Evolutionary conservation across 2,329 filamentous ascomycete genomes (phyloP).

Genomic region (Amylocarpus encephaloides): DNA sequence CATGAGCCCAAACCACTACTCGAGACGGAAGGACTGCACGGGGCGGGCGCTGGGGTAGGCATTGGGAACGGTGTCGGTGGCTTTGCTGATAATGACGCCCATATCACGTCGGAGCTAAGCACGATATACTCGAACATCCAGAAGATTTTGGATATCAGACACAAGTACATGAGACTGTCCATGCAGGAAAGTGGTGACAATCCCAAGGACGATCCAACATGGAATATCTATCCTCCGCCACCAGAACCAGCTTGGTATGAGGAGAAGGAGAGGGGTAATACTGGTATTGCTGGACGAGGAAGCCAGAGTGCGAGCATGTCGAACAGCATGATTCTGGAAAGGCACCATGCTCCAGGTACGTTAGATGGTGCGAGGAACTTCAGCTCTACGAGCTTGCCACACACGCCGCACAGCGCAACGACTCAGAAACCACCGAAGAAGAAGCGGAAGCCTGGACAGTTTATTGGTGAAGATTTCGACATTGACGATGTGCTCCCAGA

Average conservation of each 20-base stretch:
- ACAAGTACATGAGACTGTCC: conserved; percentile 83
- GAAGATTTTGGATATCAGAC: conserved; percentile 76
- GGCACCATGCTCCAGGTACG: conserved; percentile 22
- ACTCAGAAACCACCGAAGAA: conserved; percentile 44
- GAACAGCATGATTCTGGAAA: conserved; percentile 29
- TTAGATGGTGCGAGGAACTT: conserved; percentile 14
- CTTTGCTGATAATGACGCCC: conserved; percentile 65
- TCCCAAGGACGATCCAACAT: conserved; percentile 74
- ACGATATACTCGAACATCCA: conserved; percentile 88
- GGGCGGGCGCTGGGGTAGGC: conserved; percentile 52
- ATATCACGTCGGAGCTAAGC: conserved; percentile 76
- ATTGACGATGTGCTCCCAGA: conserved; percentile 71
- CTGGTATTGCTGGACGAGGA: conserved; percentile 30
- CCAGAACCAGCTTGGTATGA: conserved; percentile 86
- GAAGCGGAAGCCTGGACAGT: conserved; percentile 75
- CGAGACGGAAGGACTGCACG: conserved; percentile 48
- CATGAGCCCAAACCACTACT: conserved; percentile 50
- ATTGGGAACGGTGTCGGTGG: conserved; percentile 55
- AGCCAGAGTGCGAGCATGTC: conserved; percentile 43
- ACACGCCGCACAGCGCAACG: conserved; percentile 32
- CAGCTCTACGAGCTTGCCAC: conserved; percentile 16
- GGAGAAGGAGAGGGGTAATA: conserved; percentile 27
- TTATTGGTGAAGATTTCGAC: conserved; percentile 89
- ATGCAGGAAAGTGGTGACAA: conserved; percentile 78
- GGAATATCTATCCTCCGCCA: conserved; percentile 86